Conservation (phyloP, 192 early-diverging fungal genomes). For the Haplosporangium gracile region DNA sequence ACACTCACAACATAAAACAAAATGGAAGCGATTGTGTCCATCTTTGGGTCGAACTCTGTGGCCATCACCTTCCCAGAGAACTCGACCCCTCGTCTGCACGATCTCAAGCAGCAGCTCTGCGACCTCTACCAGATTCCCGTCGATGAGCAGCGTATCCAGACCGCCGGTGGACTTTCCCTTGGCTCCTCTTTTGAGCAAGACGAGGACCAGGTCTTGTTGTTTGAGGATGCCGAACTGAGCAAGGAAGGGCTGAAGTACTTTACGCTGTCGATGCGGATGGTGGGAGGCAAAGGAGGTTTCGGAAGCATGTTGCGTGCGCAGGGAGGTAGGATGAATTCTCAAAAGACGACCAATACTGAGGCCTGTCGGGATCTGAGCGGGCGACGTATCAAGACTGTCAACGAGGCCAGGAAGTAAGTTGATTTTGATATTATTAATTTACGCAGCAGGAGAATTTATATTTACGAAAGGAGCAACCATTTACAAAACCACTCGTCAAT, state of each 20-base stretch:
- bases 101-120: constrained; percentile 56
- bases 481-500: background rate
- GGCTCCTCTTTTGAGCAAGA: constrained; percentile 18
- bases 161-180: constrained; percentile 55
- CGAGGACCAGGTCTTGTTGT: constrained; percentile 52
- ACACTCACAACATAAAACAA: background rate
- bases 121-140: constrained; percentile 53
- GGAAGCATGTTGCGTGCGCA: constrained; percentile 94
- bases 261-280: constrained; percentile 65
- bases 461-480: background rate
- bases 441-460: constrained; percentile 25
- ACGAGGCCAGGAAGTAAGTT: constrained; percentile 87
- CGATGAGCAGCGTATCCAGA: constrained; percentile 56
- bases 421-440: background rate
- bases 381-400: constrained; percentile 87
- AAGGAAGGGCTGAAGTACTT: constrained; percentile 47
- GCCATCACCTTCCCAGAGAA: constrained; percentile 38
- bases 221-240: constrained; percentile 17
- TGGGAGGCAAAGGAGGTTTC: constrained; percentile 98
- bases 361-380: constrained; percentile 95
- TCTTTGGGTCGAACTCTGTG: constrained; percentile 45
- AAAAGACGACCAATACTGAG: constrained; percentile 93
- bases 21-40: constrained; percentile 53
- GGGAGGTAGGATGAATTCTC: constrained; percentile 88
- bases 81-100: constrained; percentile 29